Conservation (phyloP, 2,329 filamentous ascomycete species). For the Pseudogymnoascus sp. region DNA sequence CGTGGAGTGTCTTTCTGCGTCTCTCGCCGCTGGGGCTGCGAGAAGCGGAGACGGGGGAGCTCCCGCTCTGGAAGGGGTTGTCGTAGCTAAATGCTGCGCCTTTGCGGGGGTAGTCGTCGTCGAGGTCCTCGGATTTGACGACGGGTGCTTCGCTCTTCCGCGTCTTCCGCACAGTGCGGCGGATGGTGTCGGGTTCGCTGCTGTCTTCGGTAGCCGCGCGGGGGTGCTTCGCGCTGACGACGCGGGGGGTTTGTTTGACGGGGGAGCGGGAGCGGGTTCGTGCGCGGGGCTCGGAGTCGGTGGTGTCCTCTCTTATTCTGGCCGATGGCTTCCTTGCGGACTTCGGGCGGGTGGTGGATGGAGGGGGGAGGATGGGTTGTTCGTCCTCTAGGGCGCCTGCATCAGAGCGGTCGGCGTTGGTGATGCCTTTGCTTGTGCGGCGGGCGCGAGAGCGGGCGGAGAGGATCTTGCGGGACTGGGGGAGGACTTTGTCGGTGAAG, state of each 20-base stretch:
- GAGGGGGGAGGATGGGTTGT: slow-evolving; percentile 38
- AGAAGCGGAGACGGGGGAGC: slow-evolving; percentile 51
- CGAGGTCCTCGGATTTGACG: slow-evolving; percentile 44
- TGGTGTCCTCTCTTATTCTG: slow-evolving; percentile 40
- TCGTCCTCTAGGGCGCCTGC: slow-evolving; percentile 54
- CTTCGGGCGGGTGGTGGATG: slow-evolving; percentile 43
- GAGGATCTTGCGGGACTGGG: slow-evolving; percentile 70
- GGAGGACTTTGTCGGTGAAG: slow-evolving; percentile 69
- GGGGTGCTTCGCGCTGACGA: slow-evolving; percentile 44
- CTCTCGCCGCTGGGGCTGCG: slow-evolving; percentile 42
- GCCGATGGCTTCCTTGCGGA: slow-evolving; percentile 48
- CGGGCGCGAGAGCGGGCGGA: slow-evolving; percentile 68
- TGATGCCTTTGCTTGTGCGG: slow-evolving; percentile 79
- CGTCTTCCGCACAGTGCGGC: slow-evolving; percentile 41
- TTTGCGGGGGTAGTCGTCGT: slow-evolving; percentile 29
- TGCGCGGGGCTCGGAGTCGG: slow-evolving; percentile 38
- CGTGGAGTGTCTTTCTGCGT: slow-evolving; percentile 30
- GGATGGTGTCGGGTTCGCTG: slow-evolving; percentile 31
- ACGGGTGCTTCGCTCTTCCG: slow-evolving; percentile 39
- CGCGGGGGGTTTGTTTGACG: slow-evolving; percentile 45
- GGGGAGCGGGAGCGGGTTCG: slow-evolving; percentile 36
- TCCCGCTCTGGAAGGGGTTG: slow-evolving; percentile 88
- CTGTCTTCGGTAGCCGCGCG: slow-evolving; percentile 40
- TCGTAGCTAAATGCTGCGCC: slow-evolving; percentile 70
- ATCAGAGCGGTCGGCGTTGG: slow-evolving; percentile 57